A percentile compares a stretch with the other conserved stretches of the same genome.
phyloP scores from a whole-genome alignment of 73 alveolate genomes.

The Tetrahymena malaccensis region DNA sequence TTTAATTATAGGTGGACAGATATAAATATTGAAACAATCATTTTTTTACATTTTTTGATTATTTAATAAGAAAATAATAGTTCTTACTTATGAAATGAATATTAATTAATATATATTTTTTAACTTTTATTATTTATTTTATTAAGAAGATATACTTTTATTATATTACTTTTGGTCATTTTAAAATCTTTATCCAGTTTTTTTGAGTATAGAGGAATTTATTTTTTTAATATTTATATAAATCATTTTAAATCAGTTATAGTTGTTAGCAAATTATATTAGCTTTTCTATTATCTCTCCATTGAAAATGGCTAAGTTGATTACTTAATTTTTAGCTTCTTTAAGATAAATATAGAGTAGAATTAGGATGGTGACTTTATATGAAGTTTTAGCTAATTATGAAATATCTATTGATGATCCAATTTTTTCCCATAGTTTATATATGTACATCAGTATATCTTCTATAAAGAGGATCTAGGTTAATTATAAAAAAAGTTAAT shows the following conservation, averaged over 20 bases:
- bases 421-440: background rate
- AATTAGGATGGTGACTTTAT: background rate
- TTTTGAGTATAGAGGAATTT: too few relatives aligned
- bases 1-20: too few relatives aligned
- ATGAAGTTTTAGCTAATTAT: background rate
- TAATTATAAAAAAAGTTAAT: background rate
- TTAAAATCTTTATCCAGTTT: too few relatives aligned
- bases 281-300: background rate
- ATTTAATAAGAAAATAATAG: too few relatives aligned
- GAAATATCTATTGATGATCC: background rate
- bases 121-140: too few relatives aligned
- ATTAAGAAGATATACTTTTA: too few relatives aligned
- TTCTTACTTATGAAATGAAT: too few relatives aligned
- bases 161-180: too few relatives aligned
- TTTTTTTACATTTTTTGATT: too few relatives aligned
- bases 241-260: background rate
- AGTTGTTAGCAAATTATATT: background rate
- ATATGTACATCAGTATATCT: background rate
- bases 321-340: background rate
- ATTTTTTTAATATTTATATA: too few relatives aligned
- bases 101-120: too few relatives aligned
- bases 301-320: background rate
- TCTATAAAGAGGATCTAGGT: background rate
- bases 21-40: too few relatives aligned
- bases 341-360: background rate